Conservation (phyloP, 208 protist genomes). For the Trypanosoma rangeli region DNA sequence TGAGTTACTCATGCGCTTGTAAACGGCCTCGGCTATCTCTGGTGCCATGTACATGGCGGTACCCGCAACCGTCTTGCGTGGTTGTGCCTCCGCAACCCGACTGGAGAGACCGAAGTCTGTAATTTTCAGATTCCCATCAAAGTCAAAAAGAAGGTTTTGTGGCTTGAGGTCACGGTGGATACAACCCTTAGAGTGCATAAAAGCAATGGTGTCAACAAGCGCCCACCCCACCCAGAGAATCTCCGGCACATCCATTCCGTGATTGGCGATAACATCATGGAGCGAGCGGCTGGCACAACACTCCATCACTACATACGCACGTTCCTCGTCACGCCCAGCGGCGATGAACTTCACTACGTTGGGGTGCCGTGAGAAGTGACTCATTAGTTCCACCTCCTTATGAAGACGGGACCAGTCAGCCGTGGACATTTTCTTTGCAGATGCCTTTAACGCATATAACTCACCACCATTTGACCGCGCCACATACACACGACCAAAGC, state of each 20-base stretch:
- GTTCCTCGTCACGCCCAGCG: slow-evolving; percentile 67
- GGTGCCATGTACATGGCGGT: slow-evolving; percentile 93
- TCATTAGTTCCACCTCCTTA: slow-evolving; percentile 86
- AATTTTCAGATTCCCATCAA: slow-evolving; percentile 89
- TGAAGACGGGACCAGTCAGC: slow-evolving; percentile 80
- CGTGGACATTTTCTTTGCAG: slow-evolving; percentile 78
- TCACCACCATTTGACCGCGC: slow-evolving; percentile 75
- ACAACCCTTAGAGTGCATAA: slow-evolving; percentile 85
- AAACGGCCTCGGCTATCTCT: slow-evolving; percentile 85
- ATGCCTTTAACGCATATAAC: slow-evolving; percentile 82
- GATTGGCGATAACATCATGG: slow-evolving; percentile 71
- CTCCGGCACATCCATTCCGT: slow-evolving; percentile 60
- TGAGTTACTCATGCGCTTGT: slow-evolving; percentile 68
- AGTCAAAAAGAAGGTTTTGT: slow-evolving; percentile 91
- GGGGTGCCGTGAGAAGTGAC: slow-evolving; percentile 80
- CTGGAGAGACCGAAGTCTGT: slow-evolving; percentile 91
- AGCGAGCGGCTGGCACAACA: slow-evolving; percentile 71
- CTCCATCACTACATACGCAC: slow-evolving; percentile 89
- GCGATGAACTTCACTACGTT: slow-evolving; percentile 87
- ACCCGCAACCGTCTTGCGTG: slow-evolving; percentile 86
- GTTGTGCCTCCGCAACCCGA: slow-evolving; percentile 69
- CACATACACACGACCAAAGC: slow-evolving; percentile 82
- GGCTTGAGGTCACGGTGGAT: slow-evolving; percentile 92
- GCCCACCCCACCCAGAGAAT: slow-evolving; percentile 88
- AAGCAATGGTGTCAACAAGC: slow-evolving; percentile 78